These are phyloP conservation scores for Diaporthe vexans DNA, from an alignment of 2,329 filamentous ascomycete genomes.

Conservation along the genomic window DNA sequence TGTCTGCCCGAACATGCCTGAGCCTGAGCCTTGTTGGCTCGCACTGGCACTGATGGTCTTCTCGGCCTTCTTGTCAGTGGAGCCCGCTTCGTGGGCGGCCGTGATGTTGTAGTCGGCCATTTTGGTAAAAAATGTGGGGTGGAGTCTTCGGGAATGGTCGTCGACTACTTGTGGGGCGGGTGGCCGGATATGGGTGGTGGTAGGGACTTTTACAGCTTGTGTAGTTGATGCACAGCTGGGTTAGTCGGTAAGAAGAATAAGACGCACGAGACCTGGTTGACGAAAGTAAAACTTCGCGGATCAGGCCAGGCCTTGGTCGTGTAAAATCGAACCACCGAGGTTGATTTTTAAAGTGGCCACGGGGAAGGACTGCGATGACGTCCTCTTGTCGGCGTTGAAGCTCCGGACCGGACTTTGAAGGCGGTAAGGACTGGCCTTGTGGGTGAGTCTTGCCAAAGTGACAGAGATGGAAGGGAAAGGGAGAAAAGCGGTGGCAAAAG, in stretches of 20 bases:
- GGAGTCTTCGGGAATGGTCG: constrained; percentile 25
- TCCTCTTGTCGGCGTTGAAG: constrained; percentile 23
- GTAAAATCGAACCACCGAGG: constrained; percentile 14
- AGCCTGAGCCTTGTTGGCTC: constrained; percentile 35
- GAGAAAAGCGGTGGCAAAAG: not conserved
- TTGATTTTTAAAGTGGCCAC: constrained; percentile 26
- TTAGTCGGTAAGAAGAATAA: not conserved
- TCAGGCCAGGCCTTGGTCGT: constrained; percentile 2
- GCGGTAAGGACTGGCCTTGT: constrained; percentile 8
- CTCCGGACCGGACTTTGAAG: constrained; percentile 25
- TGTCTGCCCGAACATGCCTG: constrained; percentile 38
- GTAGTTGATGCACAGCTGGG: constrained; percentile 19
- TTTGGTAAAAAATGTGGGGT: not conserved
- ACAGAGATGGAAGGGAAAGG: constrained; percentile 10
- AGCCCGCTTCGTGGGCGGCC: constrained; percentile 1
- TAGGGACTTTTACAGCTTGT: not conserved
- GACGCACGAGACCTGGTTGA: constrained; percentile 12
- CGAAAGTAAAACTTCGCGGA: not conserved
- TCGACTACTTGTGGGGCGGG: constrained; percentile 29
- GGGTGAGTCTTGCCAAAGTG: constrained; percentile 20
- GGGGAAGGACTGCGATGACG: constrained; percentile 30
- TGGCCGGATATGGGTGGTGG: not conserved
- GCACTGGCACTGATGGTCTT: constrained; percentile 39
- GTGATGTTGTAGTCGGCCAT: constrained; percentile 38
- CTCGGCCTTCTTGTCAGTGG: constrained; percentile 37